phyloP scores from a whole-genome alignment of 352 stramenopile genomes.

The Paralagenidium karlingii region DNA sequence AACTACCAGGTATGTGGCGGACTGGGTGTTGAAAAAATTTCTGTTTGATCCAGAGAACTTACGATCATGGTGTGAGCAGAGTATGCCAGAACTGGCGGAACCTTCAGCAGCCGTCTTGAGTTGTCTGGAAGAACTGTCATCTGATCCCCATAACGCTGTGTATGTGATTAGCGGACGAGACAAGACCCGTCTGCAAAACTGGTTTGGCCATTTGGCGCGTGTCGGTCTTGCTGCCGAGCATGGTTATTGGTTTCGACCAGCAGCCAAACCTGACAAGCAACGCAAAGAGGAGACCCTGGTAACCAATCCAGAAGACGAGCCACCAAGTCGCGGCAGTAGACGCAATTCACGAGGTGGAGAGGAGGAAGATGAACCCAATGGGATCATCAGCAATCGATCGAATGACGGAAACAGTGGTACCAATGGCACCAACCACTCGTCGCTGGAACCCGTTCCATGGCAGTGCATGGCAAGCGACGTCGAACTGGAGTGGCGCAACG shows the following conservation, averaged over 20 bases:
- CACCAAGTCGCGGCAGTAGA: constrained; percentile 1
- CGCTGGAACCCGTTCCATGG: constrained; percentile 36
- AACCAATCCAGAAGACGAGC: constrained; percentile 4
- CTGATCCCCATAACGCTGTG: constrained; percentile 65
- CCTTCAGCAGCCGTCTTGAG: constrained; percentile 38
- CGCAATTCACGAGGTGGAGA: constrained; percentile 6
- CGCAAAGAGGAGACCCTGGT: constrained; percentile 2
- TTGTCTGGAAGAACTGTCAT: constrained; percentile 53
- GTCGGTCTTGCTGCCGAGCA: constrained; percentile 69
- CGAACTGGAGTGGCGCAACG: constrained; percentile 58
- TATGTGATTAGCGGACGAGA: constrained; percentile 79
- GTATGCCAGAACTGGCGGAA: constrained; percentile 53
- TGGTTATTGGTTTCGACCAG: constrained; percentile 69
- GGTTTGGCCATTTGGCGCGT: constrained; percentile 67
- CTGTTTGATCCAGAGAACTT: constrained; percentile 38
- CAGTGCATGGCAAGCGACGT: constrained; percentile 76
- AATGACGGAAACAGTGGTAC: background rate
- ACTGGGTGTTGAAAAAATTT: too few relatives aligned
- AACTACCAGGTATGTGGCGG: too few relatives aligned
- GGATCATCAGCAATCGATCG: background rate
- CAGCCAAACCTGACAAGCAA: constrained; percentile 15
- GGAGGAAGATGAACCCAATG: background rate
- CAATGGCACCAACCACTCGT: constrained; percentile 1
- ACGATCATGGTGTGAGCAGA: too few relatives aligned
- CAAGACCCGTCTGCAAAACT: constrained; percentile 65